A percentile compares a stretch with the other conserved stretches of the same genome.
phyloP scores from a whole-genome alignment of 2,329 filamentous ascomycete genomes.

The Sclerotinia spermophila region DNA sequence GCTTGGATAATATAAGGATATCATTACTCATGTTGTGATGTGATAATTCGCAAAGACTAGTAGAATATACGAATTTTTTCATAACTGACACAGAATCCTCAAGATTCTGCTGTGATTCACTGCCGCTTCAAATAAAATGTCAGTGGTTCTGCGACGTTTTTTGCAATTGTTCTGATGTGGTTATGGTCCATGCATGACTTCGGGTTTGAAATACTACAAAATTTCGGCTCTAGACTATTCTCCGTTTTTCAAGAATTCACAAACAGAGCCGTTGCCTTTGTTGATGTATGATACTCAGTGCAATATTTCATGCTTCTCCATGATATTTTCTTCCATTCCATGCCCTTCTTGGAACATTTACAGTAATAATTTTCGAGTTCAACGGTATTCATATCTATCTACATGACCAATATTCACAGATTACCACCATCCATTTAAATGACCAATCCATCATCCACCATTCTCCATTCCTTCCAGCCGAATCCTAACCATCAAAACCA shows the following conservation, averaged over 20 bases:
- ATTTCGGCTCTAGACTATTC: too few species aligned
- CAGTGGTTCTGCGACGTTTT: too few species aligned
- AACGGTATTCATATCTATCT: too few species aligned
- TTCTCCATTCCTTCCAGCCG: too few species aligned
- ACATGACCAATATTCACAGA: too few species aligned
- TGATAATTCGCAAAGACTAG: too few species aligned
- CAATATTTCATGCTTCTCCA: not conserved
- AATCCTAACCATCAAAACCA: too few species aligned
- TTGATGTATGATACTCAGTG: not conserved
- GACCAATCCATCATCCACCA: too few species aligned
- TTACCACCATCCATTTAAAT: too few species aligned
- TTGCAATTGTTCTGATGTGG: not conserved
- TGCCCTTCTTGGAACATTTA: not conserved
- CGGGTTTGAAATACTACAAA: not conserved
- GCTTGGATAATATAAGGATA: not conserved
- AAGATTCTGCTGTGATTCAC: too few species aligned
- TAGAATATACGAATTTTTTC: not conserved
- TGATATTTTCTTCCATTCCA: not conserved
- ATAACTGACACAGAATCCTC: not conserved
- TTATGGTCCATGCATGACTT: not conserved
- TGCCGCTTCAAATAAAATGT: not conserved
- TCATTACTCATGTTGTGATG: not conserved
- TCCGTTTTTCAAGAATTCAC: not conserved
- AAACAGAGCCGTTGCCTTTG: not conserved
- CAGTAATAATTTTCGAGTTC: too few species aligned